Evolutionary conservation across 176 grass and related monocot genomes (phyloP).

Genomic region (Triticum timopheevii): DNA sequence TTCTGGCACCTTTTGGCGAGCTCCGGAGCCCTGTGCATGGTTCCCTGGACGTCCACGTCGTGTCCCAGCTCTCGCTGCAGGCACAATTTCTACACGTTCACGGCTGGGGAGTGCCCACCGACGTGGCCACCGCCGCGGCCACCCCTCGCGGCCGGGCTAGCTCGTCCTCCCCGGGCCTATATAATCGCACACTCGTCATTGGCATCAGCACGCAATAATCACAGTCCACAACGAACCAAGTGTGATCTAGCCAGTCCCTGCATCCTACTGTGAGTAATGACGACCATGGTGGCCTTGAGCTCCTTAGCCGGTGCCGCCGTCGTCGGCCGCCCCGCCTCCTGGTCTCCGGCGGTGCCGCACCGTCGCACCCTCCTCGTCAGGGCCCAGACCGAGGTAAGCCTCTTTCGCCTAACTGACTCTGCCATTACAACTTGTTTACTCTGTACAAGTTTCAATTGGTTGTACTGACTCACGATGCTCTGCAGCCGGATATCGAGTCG

Average conservation of each 20-base stretch:
- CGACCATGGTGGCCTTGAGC: neutral
- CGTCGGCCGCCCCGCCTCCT: neutral
- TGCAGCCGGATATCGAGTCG: neutral
- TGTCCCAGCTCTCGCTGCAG: neutral
- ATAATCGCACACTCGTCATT: neutral
- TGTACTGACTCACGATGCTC: neutral
- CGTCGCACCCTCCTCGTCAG: neutral
- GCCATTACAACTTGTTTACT: neutral
- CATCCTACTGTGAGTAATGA: neutral
- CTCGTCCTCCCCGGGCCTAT: neutral
- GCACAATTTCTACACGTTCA: neutral
- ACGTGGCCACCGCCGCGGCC: conserved; percentile 19
- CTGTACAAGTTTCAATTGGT: neutral
- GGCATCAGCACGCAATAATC: neutral
- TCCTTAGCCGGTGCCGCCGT: neutral
- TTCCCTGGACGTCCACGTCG: conserved; percentile 21
- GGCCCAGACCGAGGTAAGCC: neutral
- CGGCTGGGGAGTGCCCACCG: neutral
- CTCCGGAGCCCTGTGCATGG: neutral
- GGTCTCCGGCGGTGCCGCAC: neutral
- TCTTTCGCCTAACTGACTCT: neutral
- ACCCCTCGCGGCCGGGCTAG: neutral
- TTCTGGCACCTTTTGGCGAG: neutral
- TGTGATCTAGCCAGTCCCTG: neutral
- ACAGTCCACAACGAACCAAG: neutral